Evolutionary conservation across 2,329 filamentous ascomycete species (phyloP).

Genomic region (Aspergillus udagawae): DNA sequence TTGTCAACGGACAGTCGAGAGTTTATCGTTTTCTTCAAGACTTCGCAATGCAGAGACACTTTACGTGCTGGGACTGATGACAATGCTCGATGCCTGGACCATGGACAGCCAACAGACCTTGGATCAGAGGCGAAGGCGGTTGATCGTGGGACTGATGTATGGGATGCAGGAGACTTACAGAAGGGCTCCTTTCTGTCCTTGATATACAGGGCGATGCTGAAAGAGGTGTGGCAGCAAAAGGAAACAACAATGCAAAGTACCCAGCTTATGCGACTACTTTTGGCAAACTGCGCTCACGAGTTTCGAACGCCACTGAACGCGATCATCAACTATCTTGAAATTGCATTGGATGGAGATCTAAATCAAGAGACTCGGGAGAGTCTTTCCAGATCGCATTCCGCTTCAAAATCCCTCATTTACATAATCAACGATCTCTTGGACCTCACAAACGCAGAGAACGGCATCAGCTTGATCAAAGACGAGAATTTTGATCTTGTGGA

Average conservation of each 20-base stretch:
- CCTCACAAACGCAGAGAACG: conserved; percentile 82
- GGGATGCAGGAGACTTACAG: conserved; percentile 84
- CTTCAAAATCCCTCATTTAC: conserved; percentile 87
- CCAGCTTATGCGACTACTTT: conserved; percentile 70
- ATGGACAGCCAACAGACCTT: conserved; percentile 73
- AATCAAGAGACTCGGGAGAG: conserved; percentile 83
- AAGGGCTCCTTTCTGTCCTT: conserved; percentile 83
- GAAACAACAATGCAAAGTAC: conserved; percentile 79
- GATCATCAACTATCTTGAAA: conserved; percentile 92
- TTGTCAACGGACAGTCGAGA: conserved; percentile 71
- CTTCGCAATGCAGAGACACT: conserved; percentile 72
- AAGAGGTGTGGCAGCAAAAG: conserved; percentile 89
- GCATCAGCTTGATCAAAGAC: conserved; percentile 71
- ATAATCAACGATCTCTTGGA: conserved; percentile 91
- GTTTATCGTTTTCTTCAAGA: conserved; percentile 87
- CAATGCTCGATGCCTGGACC: conserved; percentile 77
- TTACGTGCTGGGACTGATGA: conserved; percentile 67
- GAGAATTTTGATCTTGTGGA: conserved; percentile 70
- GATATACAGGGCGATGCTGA: conserved; percentile 77
- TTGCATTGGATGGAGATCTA: conserved; percentile 75
- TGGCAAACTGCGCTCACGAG: conserved; percentile 88
- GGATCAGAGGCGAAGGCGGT: conserved; percentile 75
- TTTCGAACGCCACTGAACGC: conserved; percentile 87
- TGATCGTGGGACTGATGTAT: conserved; percentile 66
- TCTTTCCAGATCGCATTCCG: conserved; percentile 77